Evolutionary conservation across 208 protist genomes (phyloP).

Genomic region (Porcisia deanei): DNA sequence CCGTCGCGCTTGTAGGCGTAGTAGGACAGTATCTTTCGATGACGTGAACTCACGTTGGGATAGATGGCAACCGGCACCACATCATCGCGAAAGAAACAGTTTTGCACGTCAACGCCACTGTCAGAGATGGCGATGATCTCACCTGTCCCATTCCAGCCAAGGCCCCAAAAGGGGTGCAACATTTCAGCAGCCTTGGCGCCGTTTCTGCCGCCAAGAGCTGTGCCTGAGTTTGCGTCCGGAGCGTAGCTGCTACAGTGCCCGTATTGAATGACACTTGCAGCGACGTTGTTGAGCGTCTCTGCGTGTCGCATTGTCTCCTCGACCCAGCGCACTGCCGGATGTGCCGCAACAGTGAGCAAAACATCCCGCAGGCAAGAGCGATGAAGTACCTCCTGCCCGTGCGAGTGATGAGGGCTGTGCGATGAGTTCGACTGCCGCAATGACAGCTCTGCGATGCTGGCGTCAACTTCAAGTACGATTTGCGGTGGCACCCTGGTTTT

Average conservation of each 20-base stretch:
- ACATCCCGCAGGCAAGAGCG: constrained; percentile 7
- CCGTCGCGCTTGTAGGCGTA: constrained; percentile 21
- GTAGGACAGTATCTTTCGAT: constrained; percentile 89
- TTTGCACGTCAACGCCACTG: constrained; percentile 80
- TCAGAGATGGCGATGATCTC: constrained; percentile 89
- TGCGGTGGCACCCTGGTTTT: no score
- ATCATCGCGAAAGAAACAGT: constrained; percentile 88
- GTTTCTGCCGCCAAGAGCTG: background rate
- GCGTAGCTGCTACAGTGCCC: constrained; percentile 23
- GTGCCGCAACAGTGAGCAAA: constrained; percentile 33
- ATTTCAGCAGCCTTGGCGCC: background rate
- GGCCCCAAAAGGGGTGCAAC: constrained; percentile 55
- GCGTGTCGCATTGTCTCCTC: constrained; percentile 40
- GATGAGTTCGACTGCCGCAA: no score
- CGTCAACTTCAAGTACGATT: no score
- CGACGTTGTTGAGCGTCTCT: constrained; percentile 43
- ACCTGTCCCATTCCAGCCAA: constrained; percentile 66
- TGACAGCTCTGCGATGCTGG: no score
- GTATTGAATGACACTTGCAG: constrained; percentile 40
- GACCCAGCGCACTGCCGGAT: constrained; percentile 76
- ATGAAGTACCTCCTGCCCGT: background rate
- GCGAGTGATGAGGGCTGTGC: no score
- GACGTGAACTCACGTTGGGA: constrained; percentile 59
- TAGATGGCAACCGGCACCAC: constrained; percentile 56
- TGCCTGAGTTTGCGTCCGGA: background rate